phyloP scores from a whole-genome alignment of 2,329 filamentous ascomycete species.

The Xylaria arbuscula region DNA sequence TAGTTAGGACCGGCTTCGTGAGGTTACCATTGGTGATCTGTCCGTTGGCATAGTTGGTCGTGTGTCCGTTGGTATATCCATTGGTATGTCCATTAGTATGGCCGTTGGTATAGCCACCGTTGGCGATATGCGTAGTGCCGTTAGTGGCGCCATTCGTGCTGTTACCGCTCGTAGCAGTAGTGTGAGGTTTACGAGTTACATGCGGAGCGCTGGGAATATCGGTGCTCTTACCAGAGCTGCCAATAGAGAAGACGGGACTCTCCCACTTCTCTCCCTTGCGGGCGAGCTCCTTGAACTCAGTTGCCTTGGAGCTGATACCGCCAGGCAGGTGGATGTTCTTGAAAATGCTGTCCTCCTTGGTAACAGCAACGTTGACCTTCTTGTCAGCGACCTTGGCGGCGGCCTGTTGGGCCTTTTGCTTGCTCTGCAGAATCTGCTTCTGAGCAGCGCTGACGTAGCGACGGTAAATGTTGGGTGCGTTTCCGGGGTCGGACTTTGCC shows the following conservation, averaged over 20 bases:
- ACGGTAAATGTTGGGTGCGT: conserved; percentile 84
- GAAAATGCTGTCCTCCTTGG: conserved; percentile 90
- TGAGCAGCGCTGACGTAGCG: conserved; percentile 83
- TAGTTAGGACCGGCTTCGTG: conserved; percentile 16
- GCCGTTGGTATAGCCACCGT: conserved; percentile 35
- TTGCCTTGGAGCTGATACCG: conserved; percentile 92
- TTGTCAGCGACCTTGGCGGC: conserved; percentile 72
- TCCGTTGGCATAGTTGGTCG: background rate
- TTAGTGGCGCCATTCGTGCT: conserved; percentile 18
- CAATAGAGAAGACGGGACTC: conserved; percentile 91
- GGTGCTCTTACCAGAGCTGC: conserved; percentile 76
- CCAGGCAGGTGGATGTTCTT: conserved; percentile 85
- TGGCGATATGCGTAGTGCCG: conserved; percentile 31
- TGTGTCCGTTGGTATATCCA: conserved; percentile 30
- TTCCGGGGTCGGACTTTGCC: conserved; percentile 74
- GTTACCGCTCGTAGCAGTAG: conserved; percentile 28
- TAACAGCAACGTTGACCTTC: conserved; percentile 85
- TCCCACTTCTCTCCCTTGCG: conserved; percentile 93
- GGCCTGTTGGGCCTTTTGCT: conserved; percentile 76
- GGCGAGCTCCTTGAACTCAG: conserved; percentile 90
- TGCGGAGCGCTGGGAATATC: conserved; percentile 73
- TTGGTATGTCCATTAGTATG: background rate
- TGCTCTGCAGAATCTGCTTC: conserved; percentile 77
- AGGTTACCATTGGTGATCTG: conserved; percentile 27
- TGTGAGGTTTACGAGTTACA: conserved; percentile 61